Evolutionary conservation across 2,329 filamentous ascomycete genomes (phyloP).

Genomic region (Monosporascus sp.): DNA sequence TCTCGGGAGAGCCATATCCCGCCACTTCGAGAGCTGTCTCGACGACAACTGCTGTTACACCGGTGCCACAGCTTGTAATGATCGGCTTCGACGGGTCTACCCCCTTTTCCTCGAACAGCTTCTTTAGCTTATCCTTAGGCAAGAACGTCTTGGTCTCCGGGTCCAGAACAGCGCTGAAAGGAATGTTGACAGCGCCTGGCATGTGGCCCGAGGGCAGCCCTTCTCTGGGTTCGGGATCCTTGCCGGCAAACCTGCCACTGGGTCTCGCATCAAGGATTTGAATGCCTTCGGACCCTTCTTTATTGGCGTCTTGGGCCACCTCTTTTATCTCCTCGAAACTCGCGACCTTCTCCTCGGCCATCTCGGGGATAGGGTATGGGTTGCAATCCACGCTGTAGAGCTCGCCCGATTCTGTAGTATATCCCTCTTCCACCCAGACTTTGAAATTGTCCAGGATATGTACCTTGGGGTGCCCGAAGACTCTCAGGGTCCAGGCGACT

Average conservation of each 20-base stretch:
- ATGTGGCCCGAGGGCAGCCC: conserved; percentile 88
- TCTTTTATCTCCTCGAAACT: conserved; percentile 79
- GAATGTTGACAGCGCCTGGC: conserved; percentile 78
- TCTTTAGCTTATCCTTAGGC: conserved; percentile 63
- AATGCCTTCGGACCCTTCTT: conserved; percentile 75
- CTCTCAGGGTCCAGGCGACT: conserved; percentile 86
- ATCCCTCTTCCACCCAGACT: conserved; percentile 81
- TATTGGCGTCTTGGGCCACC: conserved; percentile 69
- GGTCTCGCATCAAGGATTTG: conserved; percentile 88
- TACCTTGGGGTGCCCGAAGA: conserved; percentile 84
- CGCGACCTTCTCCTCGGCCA: conserved; percentile 61
- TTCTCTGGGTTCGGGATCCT: conserved; percentile 77
- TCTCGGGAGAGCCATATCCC: conserved; percentile 61
- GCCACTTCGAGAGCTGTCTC: conserved; percentile 82
- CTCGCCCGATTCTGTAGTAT: conserved; percentile 76
- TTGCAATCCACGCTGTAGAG: conserved; percentile 62
- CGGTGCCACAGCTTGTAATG: conserved; percentile 85
- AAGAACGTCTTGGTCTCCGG: conserved; percentile 76
- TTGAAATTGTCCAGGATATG: conserved; percentile 95
- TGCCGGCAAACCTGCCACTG: conserved; percentile 73
- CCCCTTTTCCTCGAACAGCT: conserved; percentile 74
- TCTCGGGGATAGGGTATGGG: conserved; percentile 58
- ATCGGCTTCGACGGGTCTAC: conserved; percentile 76
- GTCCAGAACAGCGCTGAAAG: conserved; percentile 75
- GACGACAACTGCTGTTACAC: conserved; percentile 86